Conservation (phyloP, 148 eudicot genomes). For the Oxyria digyna region DNA sequence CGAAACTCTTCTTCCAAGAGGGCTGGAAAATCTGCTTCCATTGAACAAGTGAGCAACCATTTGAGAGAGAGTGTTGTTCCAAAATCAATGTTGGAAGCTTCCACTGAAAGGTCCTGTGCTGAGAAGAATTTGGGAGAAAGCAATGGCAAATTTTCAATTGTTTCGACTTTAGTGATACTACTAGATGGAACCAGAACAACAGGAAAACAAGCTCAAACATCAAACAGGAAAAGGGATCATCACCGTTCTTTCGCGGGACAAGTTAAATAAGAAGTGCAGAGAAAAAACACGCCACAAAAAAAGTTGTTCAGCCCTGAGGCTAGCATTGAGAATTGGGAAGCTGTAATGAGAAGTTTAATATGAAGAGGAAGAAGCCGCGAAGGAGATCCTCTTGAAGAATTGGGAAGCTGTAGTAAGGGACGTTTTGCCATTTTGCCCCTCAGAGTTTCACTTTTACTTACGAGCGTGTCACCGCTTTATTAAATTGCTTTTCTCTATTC, state of each 20-base stretch:
- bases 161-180: slow-evolving; percentile 17
- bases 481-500: no score
- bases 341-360: no score
- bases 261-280: not conserved
- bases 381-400: no score
- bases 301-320: no score
- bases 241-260: not conserved
- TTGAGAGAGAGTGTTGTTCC: slow-evolving; percentile 11
- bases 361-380: no score
- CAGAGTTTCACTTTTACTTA: no score
- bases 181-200: slow-evolving; percentile 9
- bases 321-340: no score
- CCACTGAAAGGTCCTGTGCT: slow-evolving; percentile 12
- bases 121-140: slow-evolving; percentile 11
- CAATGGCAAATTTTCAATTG: slow-evolving; percentile 13
- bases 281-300: not conserved
- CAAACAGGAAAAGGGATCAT: not conserved
- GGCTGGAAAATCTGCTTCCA: slow-evolving; percentile 6
- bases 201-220: not conserved
- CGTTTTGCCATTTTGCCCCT: no score
- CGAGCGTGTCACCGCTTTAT: no score
- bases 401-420: no score
- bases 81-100: not conserved
- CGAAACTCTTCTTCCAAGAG: slow-evolving; percentile 9
- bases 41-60: not conserved